These are phyloP conservation scores for Claviceps cyperi DNA, from an alignment of 2,329 filamentous ascomycete species.

Conservation along the genomic window DNA sequence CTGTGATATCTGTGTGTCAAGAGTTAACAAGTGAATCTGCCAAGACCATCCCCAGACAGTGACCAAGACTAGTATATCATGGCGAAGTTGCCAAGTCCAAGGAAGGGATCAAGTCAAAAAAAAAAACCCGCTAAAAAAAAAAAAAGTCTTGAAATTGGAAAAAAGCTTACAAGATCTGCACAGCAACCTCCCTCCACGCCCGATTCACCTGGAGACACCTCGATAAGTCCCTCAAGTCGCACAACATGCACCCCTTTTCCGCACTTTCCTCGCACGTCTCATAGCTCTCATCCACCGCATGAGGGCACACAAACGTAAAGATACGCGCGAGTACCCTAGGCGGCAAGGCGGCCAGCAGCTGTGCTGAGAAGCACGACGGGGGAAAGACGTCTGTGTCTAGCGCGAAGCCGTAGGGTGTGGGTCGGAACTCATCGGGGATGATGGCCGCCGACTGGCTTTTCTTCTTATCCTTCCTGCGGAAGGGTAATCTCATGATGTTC, in stretches of 20 bases:
- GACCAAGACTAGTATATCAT: background rate
- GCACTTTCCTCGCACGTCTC: conserved; percentile 71
- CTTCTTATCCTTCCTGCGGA: conserved; percentile 25
- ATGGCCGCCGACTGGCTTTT: conserved; percentile 11
- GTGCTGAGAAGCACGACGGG: conserved; percentile 27
- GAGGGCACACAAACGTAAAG: conserved; percentile 72
- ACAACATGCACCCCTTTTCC: conserved; percentile 80
- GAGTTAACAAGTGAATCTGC: background rate
- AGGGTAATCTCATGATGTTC: conserved; percentile 20
- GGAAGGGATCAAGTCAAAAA: background rate
- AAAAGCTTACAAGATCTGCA: conserved; percentile 44
- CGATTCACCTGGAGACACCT: conserved; percentile 63
- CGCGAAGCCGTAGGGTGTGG: conserved; percentile 9
- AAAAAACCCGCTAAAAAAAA: background rate
- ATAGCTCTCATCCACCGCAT: conserved; percentile 62
- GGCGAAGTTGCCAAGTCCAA: background rate
- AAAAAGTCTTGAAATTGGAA: background rate
- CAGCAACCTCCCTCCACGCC: conserved; percentile 47
- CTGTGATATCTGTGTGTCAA: conserved; percentile 54
- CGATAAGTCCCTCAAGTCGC: conserved; percentile 77
- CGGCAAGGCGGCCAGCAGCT: conserved; percentile 42
- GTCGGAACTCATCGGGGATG: conserved; percentile 17
- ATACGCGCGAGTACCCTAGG: conserved; percentile 58
- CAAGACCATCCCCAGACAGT: too few species aligned
- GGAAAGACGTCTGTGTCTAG: conserved; percentile 16